Evolutionary conservation across 164 flowering plant species (phyloP).

Genomic region (Stephania yunnanensis): DNA sequence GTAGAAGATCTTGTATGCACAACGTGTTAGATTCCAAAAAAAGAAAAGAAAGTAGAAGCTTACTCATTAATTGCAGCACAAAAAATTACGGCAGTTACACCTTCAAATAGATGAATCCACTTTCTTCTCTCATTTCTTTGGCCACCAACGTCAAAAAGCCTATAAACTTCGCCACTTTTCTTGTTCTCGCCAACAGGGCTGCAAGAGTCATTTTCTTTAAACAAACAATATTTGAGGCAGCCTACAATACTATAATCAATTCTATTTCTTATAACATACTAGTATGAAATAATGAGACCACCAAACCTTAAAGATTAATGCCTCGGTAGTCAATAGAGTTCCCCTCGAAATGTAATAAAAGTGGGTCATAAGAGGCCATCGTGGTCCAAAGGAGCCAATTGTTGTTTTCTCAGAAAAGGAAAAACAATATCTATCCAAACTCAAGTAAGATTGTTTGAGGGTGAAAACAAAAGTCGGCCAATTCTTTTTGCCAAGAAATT

Average conservation of each 20-base stretch:
- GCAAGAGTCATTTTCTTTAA: constrained; percentile 19
- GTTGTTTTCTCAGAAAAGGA: no score
- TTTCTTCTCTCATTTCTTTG: constrained; percentile 98
- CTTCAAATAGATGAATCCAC: constrained; percentile 99
- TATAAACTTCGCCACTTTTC: constrained; percentile 95
- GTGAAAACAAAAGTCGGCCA: no score
- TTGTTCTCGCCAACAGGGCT: constrained; percentile 96
- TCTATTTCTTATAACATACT: no score
- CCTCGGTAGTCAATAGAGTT: no score
- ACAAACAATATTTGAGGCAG: background rate
- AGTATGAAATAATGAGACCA: no score
- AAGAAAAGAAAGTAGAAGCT: constrained; percentile 23
- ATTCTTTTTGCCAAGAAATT: no score
- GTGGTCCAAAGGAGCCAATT: no score
- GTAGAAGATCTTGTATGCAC: background rate
- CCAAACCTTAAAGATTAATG: no score
- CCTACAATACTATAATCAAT: background rate
- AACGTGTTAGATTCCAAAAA: background rate
- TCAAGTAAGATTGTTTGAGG: no score
- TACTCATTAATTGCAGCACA: constrained; percentile 99
- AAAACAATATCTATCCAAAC: no score
- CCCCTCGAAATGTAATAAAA: no score
- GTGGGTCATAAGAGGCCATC: no score
- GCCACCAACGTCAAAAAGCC: constrained; percentile 98
- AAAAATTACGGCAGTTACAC: constrained; percentile 91